Base-by-base conservation (phyloP, 306 rosid species). In the Fragaria vesca region DNA sequence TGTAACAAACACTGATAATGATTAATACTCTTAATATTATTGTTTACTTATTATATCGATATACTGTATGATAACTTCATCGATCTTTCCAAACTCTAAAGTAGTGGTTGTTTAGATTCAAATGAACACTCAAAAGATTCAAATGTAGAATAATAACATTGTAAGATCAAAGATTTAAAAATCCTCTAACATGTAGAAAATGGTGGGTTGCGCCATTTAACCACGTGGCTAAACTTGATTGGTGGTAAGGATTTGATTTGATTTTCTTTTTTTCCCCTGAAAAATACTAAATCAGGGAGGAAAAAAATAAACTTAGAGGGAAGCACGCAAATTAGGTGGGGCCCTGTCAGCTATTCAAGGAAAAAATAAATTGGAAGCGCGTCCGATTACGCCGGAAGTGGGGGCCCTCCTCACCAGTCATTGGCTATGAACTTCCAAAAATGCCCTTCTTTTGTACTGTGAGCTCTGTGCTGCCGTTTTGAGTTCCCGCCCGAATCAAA, bases 311-410 rank as follows among this genome's bases (percentile, higher is more conserved):
- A 32, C 66, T 69, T 66, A 61, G 83, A 89, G 86, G 88, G 62
- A 73, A 57, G 91, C 85, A 86, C 87, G 89, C 84, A 80, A 67
- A 26, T 21, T 32, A 72, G 9, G 78, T 38, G 63, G 86, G 80
- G 82, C 79, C 77, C 45, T 52, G 81, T 85, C 90, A 89, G 81
- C 89, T n/a, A 21, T 8, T 45, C n/a, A 76, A 71, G 51, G 13
- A 21, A 80, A 43, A 58, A 12, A 18, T 66, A 11, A 5, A 66
- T 34, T 58, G 75, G 82, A 84, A 86, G 52, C 83, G 93, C 93
- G 89, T 86, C 93, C 93, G 77, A 71, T 48, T 32, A 71, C 86
- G 65, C 36, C 77, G 93, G 83, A 85, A 71, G 82, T 82, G 87
- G 82, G 76, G 75, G 32, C 80, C 87, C 71, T 79, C 48, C 24